Percentiles rank a stretch among this genome's conserved stretches.
phyloP scores from a whole-genome alignment of 495 filamentous ascomycete genomes.

The Penicillium goetzii region DNA sequence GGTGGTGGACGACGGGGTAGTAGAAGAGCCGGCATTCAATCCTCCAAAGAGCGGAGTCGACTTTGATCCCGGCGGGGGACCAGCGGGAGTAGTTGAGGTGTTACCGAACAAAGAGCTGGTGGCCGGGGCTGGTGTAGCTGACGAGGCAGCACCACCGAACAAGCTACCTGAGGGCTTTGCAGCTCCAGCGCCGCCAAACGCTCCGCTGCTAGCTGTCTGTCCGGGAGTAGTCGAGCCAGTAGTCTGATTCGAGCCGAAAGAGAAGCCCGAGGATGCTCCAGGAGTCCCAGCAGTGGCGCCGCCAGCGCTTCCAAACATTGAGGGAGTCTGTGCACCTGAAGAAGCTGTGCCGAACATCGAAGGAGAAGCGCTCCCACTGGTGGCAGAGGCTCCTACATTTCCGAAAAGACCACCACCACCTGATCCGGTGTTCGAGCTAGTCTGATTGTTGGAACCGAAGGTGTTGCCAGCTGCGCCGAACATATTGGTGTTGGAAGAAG shows the following conservation, averaged over 20 bases:
- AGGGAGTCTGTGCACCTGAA: constrained; percentile 31
- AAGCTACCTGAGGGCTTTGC: constrained; percentile 33
- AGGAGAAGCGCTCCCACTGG: constrained; percentile 35
- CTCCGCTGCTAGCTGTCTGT: constrained; percentile 39
- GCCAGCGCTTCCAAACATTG: constrained; percentile 41
- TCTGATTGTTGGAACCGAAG: constrained; percentile 42
- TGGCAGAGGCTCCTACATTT: constrained; percentile 48
- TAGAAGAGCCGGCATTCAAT: constrained; percentile 28
- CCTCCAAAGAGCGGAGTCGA: constrained; percentile 39
- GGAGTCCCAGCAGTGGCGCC: constrained; percentile 26
- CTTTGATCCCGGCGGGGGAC: constrained; percentile 58
- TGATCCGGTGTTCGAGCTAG: constrained; percentile 33
- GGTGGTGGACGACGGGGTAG: constrained; percentile 30
- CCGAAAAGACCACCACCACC: constrained; percentile 46
- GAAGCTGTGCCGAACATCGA: constrained; percentile 40
- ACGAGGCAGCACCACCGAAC: constrained; percentile 44
- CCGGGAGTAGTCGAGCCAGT: constrained; percentile 39
- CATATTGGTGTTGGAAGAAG: constrained; percentile 38
- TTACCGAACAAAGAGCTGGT: constrained; percentile 47
- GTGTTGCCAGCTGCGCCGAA: constrained; percentile 46
- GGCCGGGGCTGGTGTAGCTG: constrained; percentile 45
- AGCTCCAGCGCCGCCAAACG: constrained; percentile 54
- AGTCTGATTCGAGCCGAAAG: constrained; percentile 44
- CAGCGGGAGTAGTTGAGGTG: constrained; percentile 66
- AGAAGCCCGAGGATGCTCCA: constrained; percentile 42